These are phyloP conservation scores for Yarrowia yakushimensis DNA, from an alignment of 805 yeast genomes.

Conservation along the genomic window DNA sequence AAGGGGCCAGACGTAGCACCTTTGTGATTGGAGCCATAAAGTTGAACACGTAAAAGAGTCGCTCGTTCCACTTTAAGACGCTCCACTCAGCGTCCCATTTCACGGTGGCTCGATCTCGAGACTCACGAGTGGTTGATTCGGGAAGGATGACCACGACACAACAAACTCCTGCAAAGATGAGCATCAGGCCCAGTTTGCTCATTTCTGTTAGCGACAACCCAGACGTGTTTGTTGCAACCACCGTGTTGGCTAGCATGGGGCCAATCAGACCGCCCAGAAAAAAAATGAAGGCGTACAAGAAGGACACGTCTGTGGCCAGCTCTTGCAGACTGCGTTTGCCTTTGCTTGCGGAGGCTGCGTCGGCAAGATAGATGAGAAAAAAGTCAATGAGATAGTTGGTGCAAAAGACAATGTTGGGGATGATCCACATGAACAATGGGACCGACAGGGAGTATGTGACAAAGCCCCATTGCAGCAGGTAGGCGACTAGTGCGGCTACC, in stretches of 20 bases:
- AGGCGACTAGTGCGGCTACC: background rate
- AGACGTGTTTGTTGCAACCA: background rate
- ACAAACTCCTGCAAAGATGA: background rate
- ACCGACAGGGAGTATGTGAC: background rate
- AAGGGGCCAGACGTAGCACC: background rate
- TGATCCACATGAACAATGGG: background rate
- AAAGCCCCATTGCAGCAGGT: conserved; percentile 3
- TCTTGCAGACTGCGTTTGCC: conserved; percentile 7
- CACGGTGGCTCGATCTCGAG: background rate
- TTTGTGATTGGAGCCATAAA: background rate
- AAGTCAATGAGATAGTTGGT: conserved; percentile 13
- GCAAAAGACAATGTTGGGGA: conserved; percentile 13
- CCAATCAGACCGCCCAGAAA: conserved; percentile 1
- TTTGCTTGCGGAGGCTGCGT: background rate
- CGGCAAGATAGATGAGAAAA: conserved; percentile 14
- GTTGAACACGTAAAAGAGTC: background rate
- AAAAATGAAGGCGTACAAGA: conserved; percentile 9
- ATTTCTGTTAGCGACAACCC: background rate
- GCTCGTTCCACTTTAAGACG: background rate
- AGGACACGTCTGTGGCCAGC: conserved; percentile 8
- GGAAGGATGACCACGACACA: conserved; percentile 9
- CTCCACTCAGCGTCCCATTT: conserved; percentile 17
- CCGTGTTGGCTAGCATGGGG: background rate
- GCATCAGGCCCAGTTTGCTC: conserved; percentile 13
- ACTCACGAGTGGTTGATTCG: background rate